phyloP scores from a whole-genome alignment of 768 basidiomycete species.

The Termitomyces sp. region DNA sequence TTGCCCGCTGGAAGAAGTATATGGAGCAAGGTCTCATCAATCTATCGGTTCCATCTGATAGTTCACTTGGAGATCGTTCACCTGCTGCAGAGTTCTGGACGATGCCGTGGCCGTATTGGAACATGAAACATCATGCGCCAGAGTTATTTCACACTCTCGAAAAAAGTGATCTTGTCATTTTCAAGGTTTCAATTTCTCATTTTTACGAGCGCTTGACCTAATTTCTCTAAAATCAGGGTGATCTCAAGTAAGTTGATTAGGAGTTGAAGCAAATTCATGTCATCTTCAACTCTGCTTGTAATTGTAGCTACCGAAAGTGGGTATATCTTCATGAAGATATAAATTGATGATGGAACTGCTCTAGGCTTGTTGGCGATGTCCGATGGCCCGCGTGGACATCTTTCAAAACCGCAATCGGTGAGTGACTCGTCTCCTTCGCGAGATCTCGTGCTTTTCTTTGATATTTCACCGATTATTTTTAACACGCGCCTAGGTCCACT shows the following conservation, averaged over 20 bases:
- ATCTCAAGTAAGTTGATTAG: slow-evolving; percentile 71
- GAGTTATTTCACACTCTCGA: slow-evolving; percentile 47
- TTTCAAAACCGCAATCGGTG: slow-evolving; percentile 70
- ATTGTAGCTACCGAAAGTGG: slow-evolving; percentile 78
- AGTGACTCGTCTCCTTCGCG: slow-evolving; percentile 6
- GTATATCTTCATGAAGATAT: slow-evolving; percentile 17
- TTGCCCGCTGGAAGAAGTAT: slow-evolving; percentile 67
- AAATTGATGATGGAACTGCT: background rate
- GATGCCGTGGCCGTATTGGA: slow-evolving; percentile 69
- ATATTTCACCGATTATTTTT: background rate
- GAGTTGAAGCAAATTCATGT: background rate
- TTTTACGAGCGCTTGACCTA: background rate
- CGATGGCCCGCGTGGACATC: slow-evolving; percentile 81
- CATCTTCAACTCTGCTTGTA: slow-evolving; percentile 19
- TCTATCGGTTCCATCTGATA: slow-evolving; percentile 62
- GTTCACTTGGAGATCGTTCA: slow-evolving; percentile 43
- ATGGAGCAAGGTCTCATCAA: slow-evolving; percentile 66
- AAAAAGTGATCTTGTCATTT: slow-evolving; percentile 66
- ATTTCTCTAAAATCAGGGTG: slow-evolving; percentile 46
- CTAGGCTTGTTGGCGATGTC: slow-evolving; percentile 83
- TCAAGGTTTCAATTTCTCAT: slow-evolving; percentile 51
- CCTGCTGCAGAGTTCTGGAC: slow-evolving; percentile 59
- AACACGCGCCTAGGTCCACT: slow-evolving; percentile 49
- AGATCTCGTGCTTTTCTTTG: background rate
- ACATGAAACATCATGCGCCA: slow-evolving; percentile 52